These are phyloP conservation scores for Glutinoglossum americanum DNA, from an alignment of 495 filamentous ascomycete genomes.

Conservation along the genomic window DNA sequence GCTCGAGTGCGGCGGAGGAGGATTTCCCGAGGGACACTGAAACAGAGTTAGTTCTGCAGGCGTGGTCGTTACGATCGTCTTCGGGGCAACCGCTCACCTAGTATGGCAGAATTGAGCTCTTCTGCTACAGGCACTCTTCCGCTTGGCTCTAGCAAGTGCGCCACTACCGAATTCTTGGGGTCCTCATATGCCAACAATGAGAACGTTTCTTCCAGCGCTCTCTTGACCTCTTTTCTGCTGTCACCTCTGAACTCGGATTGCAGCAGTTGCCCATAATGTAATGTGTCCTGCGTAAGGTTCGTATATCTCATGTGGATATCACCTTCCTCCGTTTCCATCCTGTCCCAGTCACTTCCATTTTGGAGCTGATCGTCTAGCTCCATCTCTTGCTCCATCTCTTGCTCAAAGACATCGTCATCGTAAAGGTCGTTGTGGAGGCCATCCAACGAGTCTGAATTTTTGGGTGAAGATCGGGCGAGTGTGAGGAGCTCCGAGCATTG, in stretches of 20 bases:
- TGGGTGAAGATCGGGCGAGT: conserved; percentile 13
- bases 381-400: conserved; percentile 67
- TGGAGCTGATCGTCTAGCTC: conserved; percentile 53
- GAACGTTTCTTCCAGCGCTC: conserved; percentile 67
- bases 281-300: conserved; percentile 40
- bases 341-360: conserved; percentile 20
- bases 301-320: conserved; percentile 24
- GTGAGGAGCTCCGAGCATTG: conserved; percentile 41
- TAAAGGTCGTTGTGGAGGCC: conserved; percentile 24
- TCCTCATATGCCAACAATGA: conserved; percentile 74
- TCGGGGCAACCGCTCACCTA: conserved; percentile 54
- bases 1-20: conserved; percentile 67
- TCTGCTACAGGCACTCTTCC: conserved; percentile 71
- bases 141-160: conserved; percentile 54
- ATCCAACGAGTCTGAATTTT: conserved; percentile 11
- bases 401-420: conserved; percentile 22
- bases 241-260: conserved; percentile 55
- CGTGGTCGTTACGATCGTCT: neutral
- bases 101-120: conserved; percentile 82
- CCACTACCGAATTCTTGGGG: conserved; percentile 48
- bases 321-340: conserved; percentile 31
- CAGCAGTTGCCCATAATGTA: conserved; percentile 65
- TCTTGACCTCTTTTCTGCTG: conserved; percentile 39
- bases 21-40: conserved; percentile 79
- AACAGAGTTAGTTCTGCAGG: neutral